These are phyloP conservation scores for Monosporozyma aerobia DNA, from an alignment of 805 yeast species.

Conservation along the genomic window DNA sequence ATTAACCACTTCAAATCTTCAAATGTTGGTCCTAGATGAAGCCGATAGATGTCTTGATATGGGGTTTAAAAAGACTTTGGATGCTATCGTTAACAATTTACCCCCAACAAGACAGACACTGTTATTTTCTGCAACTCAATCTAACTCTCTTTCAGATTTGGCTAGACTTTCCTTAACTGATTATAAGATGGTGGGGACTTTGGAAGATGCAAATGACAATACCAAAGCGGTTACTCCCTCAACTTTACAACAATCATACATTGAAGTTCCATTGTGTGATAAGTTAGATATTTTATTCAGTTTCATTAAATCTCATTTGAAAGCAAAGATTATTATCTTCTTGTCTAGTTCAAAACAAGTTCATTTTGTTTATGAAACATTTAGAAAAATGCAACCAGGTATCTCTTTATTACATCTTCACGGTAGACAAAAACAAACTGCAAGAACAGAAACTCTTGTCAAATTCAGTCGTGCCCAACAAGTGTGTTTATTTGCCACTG, in stretches of 20 bases:
- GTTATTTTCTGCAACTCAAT: conserved; percentile 82
- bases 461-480: conserved; percentile 72
- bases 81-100: conserved; percentile 66
- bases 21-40: conserved; percentile 76
- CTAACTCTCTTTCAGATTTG: conserved; percentile 70
- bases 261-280: conserved; percentile 61
- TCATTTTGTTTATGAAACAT: conserved; percentile 78
- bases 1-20: conserved; percentile 63
- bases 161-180: conserved; percentile 53
- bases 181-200: conserved; percentile 39
- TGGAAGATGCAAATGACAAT: conserved; percentile 48
- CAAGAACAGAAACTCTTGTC: conserved; percentile 71
- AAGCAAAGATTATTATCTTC: conserved; percentile 71
- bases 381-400: conserved; percentile 85
- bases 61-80: conserved; percentile 82
- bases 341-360: conserved; percentile 85
- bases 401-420: conserved; percentile 76
- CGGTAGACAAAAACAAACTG: conserved; percentile 86
- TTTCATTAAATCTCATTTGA: conserved; percentile 74
- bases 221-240: conserved; percentile 73
- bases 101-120: conserved; percentile 79
- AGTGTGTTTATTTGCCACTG: conserved; percentile 81
- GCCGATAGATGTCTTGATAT: conserved; percentile 89
- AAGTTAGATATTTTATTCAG: conserved; percentile 83
- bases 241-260: conserved; percentile 73